phyloP scores from a whole-genome alignment of 73 alveolate species.

The Uronychia setigera region DNA sequence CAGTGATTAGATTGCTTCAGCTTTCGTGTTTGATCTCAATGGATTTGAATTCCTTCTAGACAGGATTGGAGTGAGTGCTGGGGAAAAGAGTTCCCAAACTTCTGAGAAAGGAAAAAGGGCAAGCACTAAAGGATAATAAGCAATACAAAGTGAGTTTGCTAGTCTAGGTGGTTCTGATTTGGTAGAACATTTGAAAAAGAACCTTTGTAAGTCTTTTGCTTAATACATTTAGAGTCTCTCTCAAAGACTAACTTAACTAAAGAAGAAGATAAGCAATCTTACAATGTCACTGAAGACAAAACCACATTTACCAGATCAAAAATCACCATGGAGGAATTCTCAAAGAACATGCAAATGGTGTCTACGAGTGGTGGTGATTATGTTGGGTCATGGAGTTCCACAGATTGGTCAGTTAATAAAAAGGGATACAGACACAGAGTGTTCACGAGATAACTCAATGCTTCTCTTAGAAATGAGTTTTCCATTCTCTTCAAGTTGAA shows the following conservation, averaged over 20 bases:
- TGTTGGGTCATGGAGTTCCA: background rate
- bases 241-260: background rate
- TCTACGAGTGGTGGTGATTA: conserved; percentile 21
- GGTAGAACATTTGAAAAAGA: background rate
- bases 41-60: conserved; percentile 53
- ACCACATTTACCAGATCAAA: background rate
- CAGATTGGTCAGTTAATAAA: conserved; percentile 62
- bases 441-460: conserved; percentile 16
- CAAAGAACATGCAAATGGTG: conserved; percentile 34
- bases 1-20: conserved; percentile 17
- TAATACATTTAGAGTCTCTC: background rate
- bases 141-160: background rate
- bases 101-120: background rate
- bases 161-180: background rate
- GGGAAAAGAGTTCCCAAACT: background rate
- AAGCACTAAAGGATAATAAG: background rate
- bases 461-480: conserved; percentile 26
- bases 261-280: background rate
- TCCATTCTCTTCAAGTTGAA: conserved; percentile 41
- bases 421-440: conserved; percentile 60
- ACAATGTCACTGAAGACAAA: background rate
- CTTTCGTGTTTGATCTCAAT: conserved; percentile 39
- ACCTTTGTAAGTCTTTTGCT: background rate
- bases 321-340: conserved; percentile 31
- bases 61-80: conserved; percentile 25